phyloP scores from a whole-genome alignment of 768 basidiomycete genomes.

The Lyophyllum atratum region DNA sequence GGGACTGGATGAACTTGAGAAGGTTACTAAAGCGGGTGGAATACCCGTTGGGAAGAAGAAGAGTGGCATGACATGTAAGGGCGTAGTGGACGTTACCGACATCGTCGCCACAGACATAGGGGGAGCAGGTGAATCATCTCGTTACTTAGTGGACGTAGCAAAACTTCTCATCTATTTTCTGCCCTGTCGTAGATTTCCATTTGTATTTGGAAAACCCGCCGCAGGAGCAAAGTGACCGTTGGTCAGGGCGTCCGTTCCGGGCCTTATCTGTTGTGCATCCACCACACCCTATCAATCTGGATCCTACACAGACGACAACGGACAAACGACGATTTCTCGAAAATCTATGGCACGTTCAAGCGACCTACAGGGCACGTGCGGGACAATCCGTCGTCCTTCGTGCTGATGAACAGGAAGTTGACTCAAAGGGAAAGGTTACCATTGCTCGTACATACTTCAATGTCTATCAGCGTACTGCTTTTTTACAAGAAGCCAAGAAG shows the following conservation, averaged over 20 bases:
- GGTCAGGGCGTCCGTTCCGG: conserved; percentile 87
- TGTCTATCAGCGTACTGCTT: conserved; percentile 81
- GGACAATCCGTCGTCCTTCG: conserved; percentile 75
- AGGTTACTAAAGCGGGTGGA: conserved; percentile 62
- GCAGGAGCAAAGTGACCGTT: conserved; percentile 78
- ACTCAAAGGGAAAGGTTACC: conserved; percentile 61
- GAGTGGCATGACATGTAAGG: conserved; percentile 82
- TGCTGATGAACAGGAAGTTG: conserved; percentile 76
- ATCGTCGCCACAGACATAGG: conserved; percentile 83
- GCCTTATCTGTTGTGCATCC: conserved; percentile 78
- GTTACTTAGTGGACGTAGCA: not conserved
- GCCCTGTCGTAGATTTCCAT: conserved; percentile 67
- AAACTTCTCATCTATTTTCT: not conserved
- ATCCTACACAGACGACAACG: conserved; percentile 59
- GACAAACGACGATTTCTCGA: conserved; percentile 86
- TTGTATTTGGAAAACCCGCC: conserved; percentile 84
- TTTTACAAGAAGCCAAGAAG: conserved; percentile 79
- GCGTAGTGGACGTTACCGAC: conserved; percentile 82
- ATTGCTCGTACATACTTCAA: conserved; percentile 86
- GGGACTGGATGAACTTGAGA: conserved; percentile 81
- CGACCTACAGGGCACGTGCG: conserved; percentile 69
- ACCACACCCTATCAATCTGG: conserved; percentile 63
- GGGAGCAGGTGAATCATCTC: conserved; percentile 65
- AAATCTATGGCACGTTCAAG: conserved; percentile 89
- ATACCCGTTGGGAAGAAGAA: conserved; percentile 70